Conservation (phyloP, 495 filamentous ascomycete species). For the Penicillium egyptiacum region DNA sequence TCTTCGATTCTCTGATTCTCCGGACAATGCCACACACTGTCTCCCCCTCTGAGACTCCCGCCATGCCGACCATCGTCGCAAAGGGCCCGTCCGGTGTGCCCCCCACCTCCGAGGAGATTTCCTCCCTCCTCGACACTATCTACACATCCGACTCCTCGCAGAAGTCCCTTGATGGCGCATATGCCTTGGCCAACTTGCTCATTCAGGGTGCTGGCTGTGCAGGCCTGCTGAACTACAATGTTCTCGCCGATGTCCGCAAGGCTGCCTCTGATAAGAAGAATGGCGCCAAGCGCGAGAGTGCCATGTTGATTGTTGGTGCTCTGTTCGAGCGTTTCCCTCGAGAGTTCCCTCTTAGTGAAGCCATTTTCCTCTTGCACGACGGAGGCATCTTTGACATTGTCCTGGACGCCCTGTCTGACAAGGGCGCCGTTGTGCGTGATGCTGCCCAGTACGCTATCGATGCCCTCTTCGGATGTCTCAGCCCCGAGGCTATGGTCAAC, state of each 20-base stretch:
- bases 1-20: slow-evolving; percentile 3
- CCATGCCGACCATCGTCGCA: slow-evolving; percentile 62
- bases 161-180: slow-evolving; percentile 81
- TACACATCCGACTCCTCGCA: slow-evolving; percentile 82
- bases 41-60: slow-evolving; percentile 56
- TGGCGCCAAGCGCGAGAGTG: slow-evolving; percentile 78
- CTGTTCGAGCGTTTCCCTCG: slow-evolving; percentile 85
- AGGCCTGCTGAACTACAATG: slow-evolving; percentile 71
- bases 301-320: slow-evolving; percentile 92
- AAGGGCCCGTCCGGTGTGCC: slow-evolving; percentile 53
- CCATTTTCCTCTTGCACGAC: slow-evolving; percentile 76
- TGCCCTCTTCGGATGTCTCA: slow-evolving; percentile 75
- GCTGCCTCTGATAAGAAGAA: slow-evolving; percentile 94
- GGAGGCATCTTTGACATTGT: slow-evolving; percentile 69
- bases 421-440: slow-evolving; percentile 82
- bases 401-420: slow-evolving; percentile 87
- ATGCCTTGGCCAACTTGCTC: slow-evolving; percentile 76
- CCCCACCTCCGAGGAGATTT: slow-evolving; percentile 70
- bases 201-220: slow-evolving; percentile 75
- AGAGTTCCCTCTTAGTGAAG: slow-evolving; percentile 75
- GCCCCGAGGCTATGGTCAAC: slow-evolving; percentile 75
- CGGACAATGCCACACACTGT: slow-evolving; percentile 66
- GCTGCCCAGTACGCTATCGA: slow-evolving; percentile 93
- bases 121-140: slow-evolving; percentile 68
- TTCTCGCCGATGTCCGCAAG: slow-evolving; percentile 72